phyloP scores from a whole-genome alignment of 495 filamentous ascomycete genomes.

The Lentithecium fluviatile region DNA sequence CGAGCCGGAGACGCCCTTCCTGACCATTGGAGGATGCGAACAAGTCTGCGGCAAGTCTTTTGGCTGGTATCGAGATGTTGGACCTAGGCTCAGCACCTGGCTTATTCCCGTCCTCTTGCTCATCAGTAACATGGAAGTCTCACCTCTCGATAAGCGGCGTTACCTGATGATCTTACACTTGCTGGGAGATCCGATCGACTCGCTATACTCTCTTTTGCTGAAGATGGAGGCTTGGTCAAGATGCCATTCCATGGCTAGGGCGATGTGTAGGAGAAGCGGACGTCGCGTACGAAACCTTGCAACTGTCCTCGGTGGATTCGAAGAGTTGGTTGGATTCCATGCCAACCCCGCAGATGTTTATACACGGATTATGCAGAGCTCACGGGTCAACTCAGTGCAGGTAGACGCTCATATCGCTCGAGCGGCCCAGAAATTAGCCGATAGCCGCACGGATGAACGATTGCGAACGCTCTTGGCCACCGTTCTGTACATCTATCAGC shows the following conservation, averaged over 20 bases:
- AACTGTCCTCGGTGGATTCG: slow-evolving; percentile 33
- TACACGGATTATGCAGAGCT: not conserved
- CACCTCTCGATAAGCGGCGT: slow-evolving; percentile 38
- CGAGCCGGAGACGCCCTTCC: slow-evolving; percentile 2
- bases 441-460: slow-evolving; percentile 38
- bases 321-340: slow-evolving; percentile 30
- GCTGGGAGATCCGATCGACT: slow-evolving; percentile 43
- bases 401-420: not conserved
- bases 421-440: slow-evolving; percentile 34
- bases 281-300: slow-evolving; percentile 16
- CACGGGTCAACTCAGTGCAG: not conserved
- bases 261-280: not conserved
- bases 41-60: slow-evolving; percentile 12
- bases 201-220: slow-evolving; percentile 37
- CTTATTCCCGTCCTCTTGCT: slow-evolving; percentile 41
- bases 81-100: slow-evolving; percentile 37
- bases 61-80: slow-evolving; percentile 23
- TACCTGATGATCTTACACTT: slow-evolving; percentile 40
- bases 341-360: slow-evolving; percentile 8
- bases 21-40: slow-evolving; percentile 24
- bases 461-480: slow-evolving; percentile 37
- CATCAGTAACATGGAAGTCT: slow-evolving; percentile 39
- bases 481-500: slow-evolving; percentile 35
- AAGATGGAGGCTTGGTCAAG: slow-evolving; percentile 40
- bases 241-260: slow-evolving; percentile 29